These are phyloP conservation scores for Pleodorina starrii DNA, from an alignment of 139 green algal genomes.

Conservation along the genomic window DNA sequence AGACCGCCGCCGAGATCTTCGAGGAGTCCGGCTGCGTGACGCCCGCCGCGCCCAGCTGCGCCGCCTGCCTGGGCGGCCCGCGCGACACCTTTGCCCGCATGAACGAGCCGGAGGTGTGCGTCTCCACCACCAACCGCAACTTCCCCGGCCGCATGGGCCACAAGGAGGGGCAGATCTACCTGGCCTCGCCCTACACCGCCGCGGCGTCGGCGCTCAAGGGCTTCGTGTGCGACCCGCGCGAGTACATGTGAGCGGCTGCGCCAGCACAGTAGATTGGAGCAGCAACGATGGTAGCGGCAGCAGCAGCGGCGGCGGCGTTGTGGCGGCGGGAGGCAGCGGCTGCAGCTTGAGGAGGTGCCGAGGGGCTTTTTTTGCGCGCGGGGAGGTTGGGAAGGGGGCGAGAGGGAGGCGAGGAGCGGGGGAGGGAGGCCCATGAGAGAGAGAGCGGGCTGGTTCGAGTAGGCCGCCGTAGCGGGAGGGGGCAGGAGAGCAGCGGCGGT, in stretches of 20 bases:
- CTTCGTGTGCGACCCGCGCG: constrained; percentile 88
- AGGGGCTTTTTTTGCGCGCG: too few relatives aligned
- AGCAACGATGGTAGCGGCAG: too few relatives aligned
- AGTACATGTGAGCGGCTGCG: constrained; percentile 76
- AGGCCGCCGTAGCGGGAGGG: too few relatives aligned
- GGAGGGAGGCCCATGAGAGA: too few relatives aligned
- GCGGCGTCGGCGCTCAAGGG: constrained; percentile 91
- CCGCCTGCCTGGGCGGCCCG: constrained; percentile 94
- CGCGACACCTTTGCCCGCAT: constrained; percentile 96
- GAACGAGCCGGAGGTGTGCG: constrained; percentile 95
- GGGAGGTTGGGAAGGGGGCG: too few relatives aligned
- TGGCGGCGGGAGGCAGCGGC: too few relatives aligned
- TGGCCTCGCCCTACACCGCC: constrained; percentile 94
- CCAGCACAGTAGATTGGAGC: too few relatives aligned
- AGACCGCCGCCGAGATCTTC: constrained; percentile 97
- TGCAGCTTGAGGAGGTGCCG: too few relatives aligned
- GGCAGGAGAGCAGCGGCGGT: too few relatives aligned
- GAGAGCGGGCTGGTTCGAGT: too few relatives aligned
- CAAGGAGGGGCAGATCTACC: constrained; percentile 97
- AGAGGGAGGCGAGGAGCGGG: too few relatives aligned
- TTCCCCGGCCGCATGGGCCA: constrained; percentile 98
- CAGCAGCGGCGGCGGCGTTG: too few relatives aligned
- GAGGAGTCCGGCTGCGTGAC: constrained; percentile 90
- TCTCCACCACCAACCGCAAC: constrained; percentile 98
- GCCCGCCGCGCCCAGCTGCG: constrained; percentile 91